phyloP scores from a whole-genome alignment of 176 grass and related monocot species.

The Poa annua region DNA sequence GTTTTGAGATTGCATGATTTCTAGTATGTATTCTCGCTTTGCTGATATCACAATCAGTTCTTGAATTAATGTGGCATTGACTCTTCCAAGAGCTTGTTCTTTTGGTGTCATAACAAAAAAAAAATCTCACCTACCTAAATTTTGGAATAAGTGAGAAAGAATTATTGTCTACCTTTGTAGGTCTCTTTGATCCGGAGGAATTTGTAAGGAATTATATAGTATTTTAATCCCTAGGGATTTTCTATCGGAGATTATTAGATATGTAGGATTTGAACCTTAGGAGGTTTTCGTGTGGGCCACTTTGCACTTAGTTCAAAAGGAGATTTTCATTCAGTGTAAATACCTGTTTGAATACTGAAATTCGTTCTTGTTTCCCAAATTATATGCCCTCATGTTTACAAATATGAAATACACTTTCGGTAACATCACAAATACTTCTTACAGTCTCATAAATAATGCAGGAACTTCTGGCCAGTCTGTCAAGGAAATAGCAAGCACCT shows the following conservation, averaged over 20 bases:
- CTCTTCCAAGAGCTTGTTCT: background rate
- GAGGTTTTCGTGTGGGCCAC: background rate
- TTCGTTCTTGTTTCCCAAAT: background rate
- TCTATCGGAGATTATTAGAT: background rate
- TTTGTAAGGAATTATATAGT: background rate
- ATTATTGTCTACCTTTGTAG: background rate
- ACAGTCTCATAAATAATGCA: background rate
- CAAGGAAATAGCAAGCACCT: slow-evolving; percentile 1
- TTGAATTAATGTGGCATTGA: background rate
- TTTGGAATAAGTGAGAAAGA: background rate
- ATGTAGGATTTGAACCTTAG: background rate
- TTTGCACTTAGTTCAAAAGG: background rate
- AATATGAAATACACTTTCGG: background rate
- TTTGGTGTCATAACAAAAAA: background rate
- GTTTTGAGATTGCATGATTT: background rate
- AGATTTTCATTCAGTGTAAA: background rate
- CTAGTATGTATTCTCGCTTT: background rate
- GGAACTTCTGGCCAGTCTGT: background rate
- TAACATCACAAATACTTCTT: background rate
- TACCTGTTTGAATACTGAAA: background rate
- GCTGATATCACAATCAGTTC: background rate
- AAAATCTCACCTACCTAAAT: background rate
- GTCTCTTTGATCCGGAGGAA: background rate
- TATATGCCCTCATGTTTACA: background rate
- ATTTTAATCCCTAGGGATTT: background rate